A percentile compares a stretch with the other conserved stretches of the same genome.
phyloP scores from a whole-genome alignment of 2,329 filamentous ascomycete species.

The Trichophaea hybrida region DNA sequence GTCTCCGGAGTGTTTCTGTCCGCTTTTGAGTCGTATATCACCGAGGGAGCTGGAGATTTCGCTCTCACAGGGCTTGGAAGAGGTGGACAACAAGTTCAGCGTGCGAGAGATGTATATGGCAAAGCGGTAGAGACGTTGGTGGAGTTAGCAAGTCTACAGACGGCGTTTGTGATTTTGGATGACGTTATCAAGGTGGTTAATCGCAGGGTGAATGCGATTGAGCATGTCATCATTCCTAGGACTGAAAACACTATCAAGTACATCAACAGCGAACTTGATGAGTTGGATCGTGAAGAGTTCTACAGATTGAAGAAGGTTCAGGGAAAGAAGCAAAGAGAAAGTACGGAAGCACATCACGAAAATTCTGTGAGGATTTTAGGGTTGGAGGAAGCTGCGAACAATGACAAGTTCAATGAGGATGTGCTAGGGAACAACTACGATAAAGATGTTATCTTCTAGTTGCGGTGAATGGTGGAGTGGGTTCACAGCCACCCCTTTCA shows the following conservation, averaged over 20 bases:
- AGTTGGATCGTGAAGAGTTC: conserved; percentile 64
- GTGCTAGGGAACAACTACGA: conserved; percentile 29
- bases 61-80: conserved; percentile 90
- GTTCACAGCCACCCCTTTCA: too few relatives aligned
- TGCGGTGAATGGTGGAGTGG: neutral
- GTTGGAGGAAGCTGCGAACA: conserved; percentile 28
- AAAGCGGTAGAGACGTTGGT: conserved; percentile 91
- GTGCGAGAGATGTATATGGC: conserved; percentile 89
- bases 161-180: conserved; percentile 92
- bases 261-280: conserved; percentile 86
- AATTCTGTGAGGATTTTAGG: conserved; percentile 57
- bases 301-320: conserved; percentile 94
- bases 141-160: conserved; percentile 87
- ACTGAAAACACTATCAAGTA: conserved; percentile 99
- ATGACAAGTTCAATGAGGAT: conserved; percentile 23
- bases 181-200: conserved; percentile 99
- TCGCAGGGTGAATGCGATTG: conserved; percentile 93
- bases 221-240: conserved; percentile 90
- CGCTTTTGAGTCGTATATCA: conserved; percentile 78
- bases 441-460: conserved; percentile 30
- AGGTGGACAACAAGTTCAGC: conserved; percentile 91
- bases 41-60: conserved; percentile 88
- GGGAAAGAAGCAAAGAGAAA: conserved; percentile 68
- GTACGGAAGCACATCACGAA: conserved; percentile 55
- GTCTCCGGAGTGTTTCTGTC: conserved; percentile 92